phyloP scores from a whole-genome alignment of 495 filamentous ascomycete genomes.

The Jackrogersella multiformis region DNA sequence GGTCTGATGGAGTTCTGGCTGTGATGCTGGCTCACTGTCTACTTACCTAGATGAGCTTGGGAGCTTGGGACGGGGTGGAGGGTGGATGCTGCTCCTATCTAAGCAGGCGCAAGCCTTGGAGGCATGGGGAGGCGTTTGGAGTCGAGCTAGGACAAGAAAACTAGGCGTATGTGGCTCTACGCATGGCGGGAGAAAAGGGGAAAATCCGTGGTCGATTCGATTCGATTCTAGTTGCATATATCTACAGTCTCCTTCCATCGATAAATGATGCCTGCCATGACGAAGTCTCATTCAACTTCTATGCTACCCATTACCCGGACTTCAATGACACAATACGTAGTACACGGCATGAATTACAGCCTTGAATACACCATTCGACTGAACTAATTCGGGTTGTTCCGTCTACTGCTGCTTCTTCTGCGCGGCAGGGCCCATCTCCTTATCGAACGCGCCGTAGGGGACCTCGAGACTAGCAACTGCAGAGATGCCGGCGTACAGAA shows the following conservation, averaged over 20 bases:
- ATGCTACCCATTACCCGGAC: slow-evolving; percentile 44
- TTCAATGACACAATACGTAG: slow-evolving; percentile 42
- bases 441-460: slow-evolving; percentile 93
- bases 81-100: too few species aligned
- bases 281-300: slow-evolving; percentile 33
- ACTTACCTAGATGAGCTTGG: too few species aligned
- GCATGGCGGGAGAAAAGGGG: background rate
- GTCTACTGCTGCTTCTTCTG: slow-evolving; percentile 82
- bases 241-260: slow-evolving; percentile 37
- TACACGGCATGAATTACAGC: slow-evolving; percentile 31
- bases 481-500: slow-evolving; percentile 78
- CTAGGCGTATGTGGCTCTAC: background rate
- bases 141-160: slow-evolving; percentile 9
- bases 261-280: slow-evolving; percentile 26
- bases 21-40: too few species aligned
- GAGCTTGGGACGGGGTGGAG: too few species aligned
- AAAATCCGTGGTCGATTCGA: slow-evolving; percentile 31
- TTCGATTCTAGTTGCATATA: slow-evolving; percentile 36
- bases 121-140: slow-evolving; percentile 32
- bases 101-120: background rate
- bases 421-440: slow-evolving; percentile 86
- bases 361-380: slow-evolving; percentile 16
- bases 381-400: slow-evolving; percentile 1
- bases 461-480: slow-evolving; percentile 84
- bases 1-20: slow-evolving; percentile 61